These are phyloP conservation scores for Cyamopsis tetragonoloba DNA, from an alignment of 306 rosid species.

Conservation along the genomic window DNA sequence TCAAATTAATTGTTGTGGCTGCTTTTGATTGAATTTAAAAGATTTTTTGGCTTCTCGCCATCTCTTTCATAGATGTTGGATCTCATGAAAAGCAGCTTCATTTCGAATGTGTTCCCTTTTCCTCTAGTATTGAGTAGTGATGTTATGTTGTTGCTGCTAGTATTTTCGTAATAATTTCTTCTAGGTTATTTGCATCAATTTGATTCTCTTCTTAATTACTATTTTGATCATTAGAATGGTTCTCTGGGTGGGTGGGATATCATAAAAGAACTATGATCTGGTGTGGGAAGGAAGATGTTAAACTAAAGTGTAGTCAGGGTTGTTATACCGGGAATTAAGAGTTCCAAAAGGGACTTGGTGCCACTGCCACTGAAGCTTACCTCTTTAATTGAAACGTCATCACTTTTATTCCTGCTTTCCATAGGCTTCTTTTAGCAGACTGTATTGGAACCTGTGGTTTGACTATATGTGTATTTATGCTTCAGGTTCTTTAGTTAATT, in stretches of 20 bases:
- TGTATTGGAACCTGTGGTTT: neutral
- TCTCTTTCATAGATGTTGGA: neutral
- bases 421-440: neutral
- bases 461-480: neutral
- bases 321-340: neutral
- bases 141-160: neutral
- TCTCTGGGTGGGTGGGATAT: neutral
- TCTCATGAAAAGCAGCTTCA: slow-evolving; percentile 6
- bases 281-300: neutral
- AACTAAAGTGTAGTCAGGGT: neutral
- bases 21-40: neutral
- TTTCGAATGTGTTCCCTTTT: neutral
- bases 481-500: neutral
- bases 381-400: slow-evolving; percentile 4
- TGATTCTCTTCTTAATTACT: slow-evolving; percentile 2
- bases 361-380: neutral
- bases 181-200: neutral
- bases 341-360: neutral
- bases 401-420: neutral
- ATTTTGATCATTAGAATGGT: slow-evolving; percentile 6
- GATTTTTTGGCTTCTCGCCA: neutral
- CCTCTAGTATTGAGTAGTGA: neutral
- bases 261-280: neutral
- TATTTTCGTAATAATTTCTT: neutral
- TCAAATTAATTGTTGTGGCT: neutral